Percentiles rank a stretch among this genome's conserved stretches.
Evolutionary conservation across 768 basidiomycete genomes (phyloP).

Genomic region (Leucocoprinus sp.): DNA sequence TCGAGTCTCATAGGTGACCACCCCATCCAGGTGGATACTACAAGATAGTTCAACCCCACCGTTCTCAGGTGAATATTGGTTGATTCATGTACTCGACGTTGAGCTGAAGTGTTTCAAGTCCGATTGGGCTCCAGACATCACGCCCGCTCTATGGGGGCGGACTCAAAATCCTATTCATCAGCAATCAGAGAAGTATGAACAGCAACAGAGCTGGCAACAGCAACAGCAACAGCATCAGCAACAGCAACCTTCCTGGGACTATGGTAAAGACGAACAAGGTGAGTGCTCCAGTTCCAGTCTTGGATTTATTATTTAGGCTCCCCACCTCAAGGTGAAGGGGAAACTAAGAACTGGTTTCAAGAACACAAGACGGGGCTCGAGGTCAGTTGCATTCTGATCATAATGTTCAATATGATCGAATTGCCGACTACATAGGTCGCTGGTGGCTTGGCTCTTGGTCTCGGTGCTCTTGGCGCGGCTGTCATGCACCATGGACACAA

Average conservation of each 20-base stretch:
- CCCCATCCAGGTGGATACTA: constrained; percentile 39
- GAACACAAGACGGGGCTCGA: constrained; percentile 3
- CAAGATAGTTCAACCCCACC: constrained; percentile 67
- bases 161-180: constrained; percentile 18
- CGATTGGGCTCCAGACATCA: constrained; percentile 58
- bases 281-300: neutral
- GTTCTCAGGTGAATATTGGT: constrained; percentile 43
- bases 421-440: constrained; percentile 40
- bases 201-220: constrained; percentile 21
- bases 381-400: neutral
- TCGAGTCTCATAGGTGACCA: neutral
- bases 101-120: constrained; percentile 27
- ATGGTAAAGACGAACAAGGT: constrained; percentile 12
- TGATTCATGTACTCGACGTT: neutral
- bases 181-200: constrained; percentile 17
- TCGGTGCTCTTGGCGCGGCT: constrained; percentile 45
- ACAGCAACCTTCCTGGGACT: constrained; percentile 3
- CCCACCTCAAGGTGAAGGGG: constrained; percentile 28
- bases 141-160: constrained; percentile 64
- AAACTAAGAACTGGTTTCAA: constrained; percentile 49
- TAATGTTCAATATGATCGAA: neutral
- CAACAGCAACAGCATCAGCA: constrained; percentile 10
- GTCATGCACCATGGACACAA: constrained; percentile 46
- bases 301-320: constrained; percentile 14
- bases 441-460: constrained; percentile 51